Base-by-base conservation (phyloP, 345 rosid genomes). In the Melaleuca quinquenervia region DNA sequence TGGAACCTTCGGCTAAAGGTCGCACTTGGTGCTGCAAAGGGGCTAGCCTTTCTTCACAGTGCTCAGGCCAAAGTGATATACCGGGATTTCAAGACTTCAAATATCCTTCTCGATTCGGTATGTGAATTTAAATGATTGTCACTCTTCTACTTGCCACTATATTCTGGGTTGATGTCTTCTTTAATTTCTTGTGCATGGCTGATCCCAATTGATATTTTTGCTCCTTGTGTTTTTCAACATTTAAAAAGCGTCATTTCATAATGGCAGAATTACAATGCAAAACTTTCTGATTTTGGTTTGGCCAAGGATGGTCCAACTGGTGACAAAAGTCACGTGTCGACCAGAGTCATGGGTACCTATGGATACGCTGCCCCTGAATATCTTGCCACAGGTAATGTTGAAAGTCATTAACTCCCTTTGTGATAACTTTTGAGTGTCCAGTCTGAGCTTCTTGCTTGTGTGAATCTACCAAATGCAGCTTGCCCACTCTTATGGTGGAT, bases 281-380 rank as follows among this genome's bases (percentile, higher is more conserved):
- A 94, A 87, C 95, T 94, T 83, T 94, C 97, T 52, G 97, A 94
- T 89, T 94, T 94, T 55, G 97, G 97, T 82, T 89, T 94, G 86
- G 97, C 97, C 86, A 94, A 94, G 88, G 97, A 94, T 84, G 97
- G 95, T n/a, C 97, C 97, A 27, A 93, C 93, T 1, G 97, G 96
- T 51, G 95, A 93, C 83, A 92, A 93, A 82, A 93, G 97, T 87
- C 92, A 94, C 62, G 97, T 93, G 56, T 93, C 97, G 8, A 94
- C 97, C 45, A 88, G 97, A 86, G 91, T 94, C 85, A 93, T 94
- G 92, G 97, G 96, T 41, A 94, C 97, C 4, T 88, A 91, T 48
- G 97, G 97, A 86, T 94, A 94, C 83, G 96, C 97, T 52, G 97
- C 97, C 82, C 97, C 97, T 24, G 97, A 94, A 82, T 94, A 94